These are phyloP conservation scores for Calamus simplicifolius DNA, from an alignment of 176 grass and related monocot genomes.

Conservation along the genomic window DNA sequence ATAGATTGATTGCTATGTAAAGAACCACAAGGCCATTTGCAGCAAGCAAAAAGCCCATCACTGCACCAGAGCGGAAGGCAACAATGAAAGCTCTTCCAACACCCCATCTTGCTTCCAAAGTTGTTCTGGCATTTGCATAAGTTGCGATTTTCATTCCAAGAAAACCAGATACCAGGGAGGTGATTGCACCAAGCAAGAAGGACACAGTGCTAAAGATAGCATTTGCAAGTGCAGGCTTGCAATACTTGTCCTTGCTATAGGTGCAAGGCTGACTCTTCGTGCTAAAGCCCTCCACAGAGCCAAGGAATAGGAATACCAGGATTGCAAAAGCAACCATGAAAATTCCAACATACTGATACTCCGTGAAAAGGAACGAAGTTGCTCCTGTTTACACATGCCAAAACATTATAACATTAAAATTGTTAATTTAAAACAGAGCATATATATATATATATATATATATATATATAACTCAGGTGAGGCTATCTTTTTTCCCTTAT, in stretches of 20 bases:
- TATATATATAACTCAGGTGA: no score
- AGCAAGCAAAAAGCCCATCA: constrained; percentile 82
- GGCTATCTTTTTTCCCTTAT: no score
- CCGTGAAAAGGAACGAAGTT: constrained; percentile 51
- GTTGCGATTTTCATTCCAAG: constrained; percentile 93
- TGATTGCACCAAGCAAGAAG: constrained; percentile 83
- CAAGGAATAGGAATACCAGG: constrained; percentile 57
- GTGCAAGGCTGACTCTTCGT: constrained; percentile 55
- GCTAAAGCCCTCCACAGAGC: constrained; percentile 63
- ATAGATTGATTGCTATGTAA: constrained; percentile 70
- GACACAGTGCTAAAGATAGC: constrained; percentile 65
- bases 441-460: no score
- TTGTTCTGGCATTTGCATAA: constrained; percentile 80
- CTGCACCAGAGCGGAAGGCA: constrained; percentile 80
- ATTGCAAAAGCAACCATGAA: constrained; percentile 47
- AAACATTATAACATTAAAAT: no score
- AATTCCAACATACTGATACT: constrained; percentile 56
- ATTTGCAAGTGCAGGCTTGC: constrained; percentile 64
- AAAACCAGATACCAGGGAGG: constrained; percentile 78
- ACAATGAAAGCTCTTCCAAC: constrained; percentile 79
- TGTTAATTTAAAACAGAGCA: no score
- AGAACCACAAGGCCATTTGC: constrained; percentile 79
- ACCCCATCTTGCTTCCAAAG: constrained; percentile 80
- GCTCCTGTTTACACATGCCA: constrained; percentile 30
- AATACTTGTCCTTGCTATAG: constrained; percentile 42